These are phyloP conservation scores for Penicillium steckii DNA, from an alignment of 495 filamentous ascomycete species.

Conservation along the genomic window DNA sequence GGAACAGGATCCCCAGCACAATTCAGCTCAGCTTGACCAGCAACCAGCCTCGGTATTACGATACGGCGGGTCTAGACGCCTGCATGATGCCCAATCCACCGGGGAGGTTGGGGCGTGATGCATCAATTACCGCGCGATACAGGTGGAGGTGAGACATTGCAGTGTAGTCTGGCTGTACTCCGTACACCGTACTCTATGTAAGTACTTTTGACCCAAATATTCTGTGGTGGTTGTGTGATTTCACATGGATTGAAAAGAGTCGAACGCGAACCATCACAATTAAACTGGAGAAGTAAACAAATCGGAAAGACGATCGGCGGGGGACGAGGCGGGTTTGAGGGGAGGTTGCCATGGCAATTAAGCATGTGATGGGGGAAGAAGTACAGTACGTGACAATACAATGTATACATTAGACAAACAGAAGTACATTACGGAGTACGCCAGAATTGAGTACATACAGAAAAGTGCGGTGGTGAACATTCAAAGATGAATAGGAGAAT, in stretches of 20 bases:
- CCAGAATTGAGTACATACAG: background rate
- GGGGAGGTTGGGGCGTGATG: conserved; percentile 6
- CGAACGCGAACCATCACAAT: background rate
- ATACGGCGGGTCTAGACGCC: conserved; percentile 13
- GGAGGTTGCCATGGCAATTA: background rate
- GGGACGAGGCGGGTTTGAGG: background rate
- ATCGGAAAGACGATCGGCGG: background rate
- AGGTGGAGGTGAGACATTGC: conserved; percentile 1
- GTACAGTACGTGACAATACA: background rate
- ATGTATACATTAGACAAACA: background rate
- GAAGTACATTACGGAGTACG: background rate
- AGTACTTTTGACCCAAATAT: too few relatives aligned
- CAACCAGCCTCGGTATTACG: conserved; percentile 10
- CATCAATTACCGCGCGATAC: background rate
- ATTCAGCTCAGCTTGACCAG: conserved; percentile 7
- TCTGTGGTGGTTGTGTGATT: too few relatives aligned
- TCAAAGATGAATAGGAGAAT: background rate
- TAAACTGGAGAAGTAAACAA: too few relatives aligned
- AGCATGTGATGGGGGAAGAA: background rate
- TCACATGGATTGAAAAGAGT: background rate
- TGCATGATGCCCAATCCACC: conserved; percentile 12
- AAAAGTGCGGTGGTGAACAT: background rate
- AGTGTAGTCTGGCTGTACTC: background rate
- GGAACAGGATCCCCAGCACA: background rate
- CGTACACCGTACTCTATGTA: background rate